Percentiles rank a stretch among this genome's conserved stretches.
These are phyloP conservation scores for Trichoderma gamsii DNA, from an alignment of 495 filamentous ascomycete species.

Conservation along the genomic window DNA sequence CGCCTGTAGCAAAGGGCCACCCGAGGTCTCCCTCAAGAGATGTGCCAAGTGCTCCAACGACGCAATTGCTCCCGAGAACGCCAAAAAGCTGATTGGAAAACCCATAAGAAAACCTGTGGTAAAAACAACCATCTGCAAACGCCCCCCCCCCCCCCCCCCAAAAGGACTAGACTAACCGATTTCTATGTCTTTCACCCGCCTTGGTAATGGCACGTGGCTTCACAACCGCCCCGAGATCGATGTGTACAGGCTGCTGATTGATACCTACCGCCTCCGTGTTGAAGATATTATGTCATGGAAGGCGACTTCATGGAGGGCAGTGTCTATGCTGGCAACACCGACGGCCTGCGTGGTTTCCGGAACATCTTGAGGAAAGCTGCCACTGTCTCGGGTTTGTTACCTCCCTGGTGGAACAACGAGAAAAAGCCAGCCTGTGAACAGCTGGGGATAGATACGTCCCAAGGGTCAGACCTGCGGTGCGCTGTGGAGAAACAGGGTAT, in stretches of 20 bases:
- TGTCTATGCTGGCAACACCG: slow-evolving; percentile 27
- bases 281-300: slow-evolving; percentile 31
- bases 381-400: slow-evolving; percentile 25
- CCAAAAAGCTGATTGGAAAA: slow-evolving; percentile 42
- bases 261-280: slow-evolving; percentile 41
- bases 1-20: slow-evolving; percentile 20
- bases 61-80: slow-evolving; percentile 40
- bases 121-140: background rate
- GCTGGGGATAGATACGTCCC: slow-evolving; percentile 19
- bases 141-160: background rate
- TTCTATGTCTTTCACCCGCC: slow-evolving; percentile 26
- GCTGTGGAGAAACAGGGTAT: background rate
- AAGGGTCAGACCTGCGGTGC: slow-evolving; percentile 17
- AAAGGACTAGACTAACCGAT: slow-evolving; percentile 19
- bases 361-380: slow-evolving; percentile 20
- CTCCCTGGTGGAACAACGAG: slow-evolving; percentile 36
- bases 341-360: slow-evolving; percentile 19
- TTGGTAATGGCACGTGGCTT: slow-evolving; percentile 31
- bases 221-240: slow-evolving; percentile 37
- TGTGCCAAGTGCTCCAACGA: slow-evolving; percentile 37
- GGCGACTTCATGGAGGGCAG: slow-evolving; percentile 21
- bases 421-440: slow-evolving; percentile 28
- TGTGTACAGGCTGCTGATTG: slow-evolving; percentile 42
- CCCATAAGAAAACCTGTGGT: slow-evolving; percentile 36
- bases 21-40: slow-evolving; percentile 24